Evolutionary conservation across 2,329 filamentous ascomycete species (phyloP).

Genomic region (Teratosphaeria gauchensis): DNA sequence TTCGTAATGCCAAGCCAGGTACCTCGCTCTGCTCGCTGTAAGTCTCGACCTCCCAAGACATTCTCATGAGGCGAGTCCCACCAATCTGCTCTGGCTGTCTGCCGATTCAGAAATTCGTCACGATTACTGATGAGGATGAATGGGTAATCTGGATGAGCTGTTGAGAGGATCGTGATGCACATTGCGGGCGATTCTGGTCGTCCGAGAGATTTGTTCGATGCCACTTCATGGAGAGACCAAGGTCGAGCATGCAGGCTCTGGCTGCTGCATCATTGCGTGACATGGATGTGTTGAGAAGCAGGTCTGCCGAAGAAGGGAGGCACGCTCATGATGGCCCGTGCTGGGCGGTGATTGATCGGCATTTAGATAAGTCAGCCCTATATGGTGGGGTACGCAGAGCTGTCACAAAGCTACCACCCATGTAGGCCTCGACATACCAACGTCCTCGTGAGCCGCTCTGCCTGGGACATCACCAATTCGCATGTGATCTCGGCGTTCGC

Average conservation of each 20-base stretch:
- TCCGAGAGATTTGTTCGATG: background rate
- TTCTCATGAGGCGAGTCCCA: slow-evolving; percentile 47
- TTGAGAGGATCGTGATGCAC: slow-evolving; percentile 42
- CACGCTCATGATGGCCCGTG: no score
- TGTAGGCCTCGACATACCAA: background rate
- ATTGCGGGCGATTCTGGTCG: slow-evolving; percentile 18
- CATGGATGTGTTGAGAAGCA: no score
- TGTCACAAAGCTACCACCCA: background rate
- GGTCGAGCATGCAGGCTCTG: no score
- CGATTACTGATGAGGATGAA: slow-evolving; percentile 43
- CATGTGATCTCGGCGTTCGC: background rate
- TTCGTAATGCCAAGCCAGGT: slow-evolving; percentile 57
- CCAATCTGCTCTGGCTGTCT: slow-evolving; percentile 50
- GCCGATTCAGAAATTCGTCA: slow-evolving; percentile 52
- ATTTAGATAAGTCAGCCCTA: background rate
- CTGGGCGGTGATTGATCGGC: background rate
- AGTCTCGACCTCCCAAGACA: slow-evolving; percentile 52
- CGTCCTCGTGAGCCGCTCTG: background rate
- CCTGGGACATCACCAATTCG: background rate
- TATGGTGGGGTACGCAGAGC: background rate
- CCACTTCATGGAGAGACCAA: no score
- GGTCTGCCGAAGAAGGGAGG: no score
- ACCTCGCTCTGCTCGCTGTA: slow-evolving; percentile 49
- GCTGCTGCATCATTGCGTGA: no score
- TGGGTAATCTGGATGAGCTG: slow-evolving; percentile 40